phyloP scores from a whole-genome alignment of 163 green algal species.

The Chlamydomonas reinhardtii region DNA sequence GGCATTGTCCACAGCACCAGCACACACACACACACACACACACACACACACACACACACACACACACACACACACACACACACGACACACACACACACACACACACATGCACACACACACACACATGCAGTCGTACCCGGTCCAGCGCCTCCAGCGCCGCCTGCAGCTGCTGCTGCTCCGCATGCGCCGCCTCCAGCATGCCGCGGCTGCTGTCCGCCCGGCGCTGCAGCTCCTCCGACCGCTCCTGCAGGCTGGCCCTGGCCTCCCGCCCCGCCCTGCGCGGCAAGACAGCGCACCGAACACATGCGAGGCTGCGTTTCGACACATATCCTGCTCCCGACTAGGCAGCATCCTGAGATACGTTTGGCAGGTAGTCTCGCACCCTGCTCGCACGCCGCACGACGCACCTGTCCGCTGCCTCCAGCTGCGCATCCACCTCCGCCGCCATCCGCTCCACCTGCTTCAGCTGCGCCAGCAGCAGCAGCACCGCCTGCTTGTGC shows the following conservation, averaged over 20 bases:
- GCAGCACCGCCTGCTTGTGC: conserved; percentile 39
- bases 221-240: not conserved
- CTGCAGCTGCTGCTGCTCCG: conserved; percentile 22
- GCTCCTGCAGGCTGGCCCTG: not conserved
- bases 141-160: conserved; percentile 1
- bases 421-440: conserved; percentile 21
- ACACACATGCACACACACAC: no score
- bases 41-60: no score
- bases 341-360: no score
- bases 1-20: no score
- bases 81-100: no score
- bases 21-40: no score
- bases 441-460: conserved; percentile 25
- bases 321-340: no score
- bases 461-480: conserved; percentile 43
- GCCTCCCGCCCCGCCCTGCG: conserved; percentile 12
- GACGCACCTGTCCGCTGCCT: conserved; percentile 6
- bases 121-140: no score
- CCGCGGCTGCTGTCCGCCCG: not conserved
- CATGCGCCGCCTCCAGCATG: not conserved
- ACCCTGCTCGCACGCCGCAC: no score
- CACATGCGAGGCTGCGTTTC: not conserved
- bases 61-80: no score
- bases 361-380: no score
- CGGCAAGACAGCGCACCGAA: not conserved